phyloP scores from a whole-genome alignment of 2,329 filamentous ascomycete genomes.

The Raffaelea ambrosiae region DNA sequence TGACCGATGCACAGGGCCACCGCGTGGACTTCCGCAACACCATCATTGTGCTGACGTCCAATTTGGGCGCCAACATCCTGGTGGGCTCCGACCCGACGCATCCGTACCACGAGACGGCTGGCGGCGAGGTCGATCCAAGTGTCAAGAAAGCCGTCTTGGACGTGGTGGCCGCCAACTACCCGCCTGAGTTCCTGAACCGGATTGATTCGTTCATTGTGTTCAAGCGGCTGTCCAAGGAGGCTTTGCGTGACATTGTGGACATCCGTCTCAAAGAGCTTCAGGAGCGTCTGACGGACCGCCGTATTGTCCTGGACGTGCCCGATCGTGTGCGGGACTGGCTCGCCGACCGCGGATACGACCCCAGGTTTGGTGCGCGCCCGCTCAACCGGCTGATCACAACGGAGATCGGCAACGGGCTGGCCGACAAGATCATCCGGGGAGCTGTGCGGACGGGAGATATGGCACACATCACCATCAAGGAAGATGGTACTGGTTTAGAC shows the following conservation, averaged over 20 bases:
- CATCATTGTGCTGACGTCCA: constrained; percentile 92
- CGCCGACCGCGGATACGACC: constrained; percentile 82
- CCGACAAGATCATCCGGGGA: constrained; percentile 86
- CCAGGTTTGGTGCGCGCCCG: constrained; percentile 82
- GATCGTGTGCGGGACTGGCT: constrained; percentile 75
- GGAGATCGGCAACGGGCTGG: constrained; percentile 80
- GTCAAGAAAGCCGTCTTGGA: constrained; percentile 81
- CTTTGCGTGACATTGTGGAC: constrained; percentile 86
- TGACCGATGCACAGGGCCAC: constrained; percentile 92
- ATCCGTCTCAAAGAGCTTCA: constrained; percentile 84
- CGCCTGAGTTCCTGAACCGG: constrained; percentile 92
- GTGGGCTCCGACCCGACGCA: constrained; percentile 63
- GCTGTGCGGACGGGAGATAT: constrained; percentile 67
- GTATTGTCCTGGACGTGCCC: constrained; percentile 67
- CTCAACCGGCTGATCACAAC: constrained; percentile 85
- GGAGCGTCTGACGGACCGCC: constrained; percentile 69
- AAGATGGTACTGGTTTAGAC: constrained; percentile 49
- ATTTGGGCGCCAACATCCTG: constrained; percentile 86
- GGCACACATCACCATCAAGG: constrained; percentile 61
- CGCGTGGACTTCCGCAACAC: constrained; percentile 97
- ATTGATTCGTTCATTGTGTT: constrained; percentile 97
- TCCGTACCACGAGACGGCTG: constrained; percentile 51
- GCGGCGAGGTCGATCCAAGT: constrained; percentile 62
- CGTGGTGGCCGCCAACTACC: constrained; percentile 64
- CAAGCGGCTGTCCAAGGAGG: constrained; percentile 69